Percentiles rank a stretch among this genome's conserved stretches.
phyloP scores from a whole-genome alignment of 1,284 basidiomycete genomes.

The Ustilago cynodontis region DNA sequence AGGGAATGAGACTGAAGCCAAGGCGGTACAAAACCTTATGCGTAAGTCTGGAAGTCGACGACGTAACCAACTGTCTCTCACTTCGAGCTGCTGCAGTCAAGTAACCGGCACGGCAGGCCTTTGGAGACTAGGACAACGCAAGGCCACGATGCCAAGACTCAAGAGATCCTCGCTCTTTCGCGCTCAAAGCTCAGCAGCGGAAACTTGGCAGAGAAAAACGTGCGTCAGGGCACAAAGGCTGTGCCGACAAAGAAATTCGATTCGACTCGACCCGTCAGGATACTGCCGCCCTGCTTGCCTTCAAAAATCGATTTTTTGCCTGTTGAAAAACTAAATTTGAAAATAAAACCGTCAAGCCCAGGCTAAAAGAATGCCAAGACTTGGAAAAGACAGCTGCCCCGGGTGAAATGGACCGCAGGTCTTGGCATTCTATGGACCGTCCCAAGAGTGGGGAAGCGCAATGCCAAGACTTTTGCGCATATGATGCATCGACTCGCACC shows the following conservation, averaged over 20 bases:
- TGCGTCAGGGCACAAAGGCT: conserved; percentile 1
- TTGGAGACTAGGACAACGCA: neutral
- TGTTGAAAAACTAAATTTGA: neutral
- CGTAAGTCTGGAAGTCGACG: neutral
- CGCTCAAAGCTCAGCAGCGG: neutral
- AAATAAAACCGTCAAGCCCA: neutral
- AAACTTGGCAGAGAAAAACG: conserved; percentile 1
- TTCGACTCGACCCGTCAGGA: too few species aligned
- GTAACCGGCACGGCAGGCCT: neutral
- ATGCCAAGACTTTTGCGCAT: conserved; percentile 38
- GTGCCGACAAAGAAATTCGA: neutral
- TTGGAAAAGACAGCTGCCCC: neutral
- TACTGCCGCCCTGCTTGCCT: neutral
- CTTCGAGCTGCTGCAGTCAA: neutral
- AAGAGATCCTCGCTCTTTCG: neutral
- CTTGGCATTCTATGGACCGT: conserved; percentile 29
- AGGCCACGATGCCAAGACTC: conserved; percentile 4
- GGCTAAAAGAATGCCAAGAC: conserved; percentile 18
- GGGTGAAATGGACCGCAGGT: conserved; percentile 25
- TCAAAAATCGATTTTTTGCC: neutral
- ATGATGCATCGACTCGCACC: conserved; percentile 9
- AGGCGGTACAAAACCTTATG: neutral
- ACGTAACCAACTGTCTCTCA: neutral
- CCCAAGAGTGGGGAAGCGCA: neutral
- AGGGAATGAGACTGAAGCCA: neutral